These are phyloP conservation scores for Davidsoniella australis DNA, from an alignment of 2,329 filamentous ascomycete species.

Conservation along the genomic window DNA sequence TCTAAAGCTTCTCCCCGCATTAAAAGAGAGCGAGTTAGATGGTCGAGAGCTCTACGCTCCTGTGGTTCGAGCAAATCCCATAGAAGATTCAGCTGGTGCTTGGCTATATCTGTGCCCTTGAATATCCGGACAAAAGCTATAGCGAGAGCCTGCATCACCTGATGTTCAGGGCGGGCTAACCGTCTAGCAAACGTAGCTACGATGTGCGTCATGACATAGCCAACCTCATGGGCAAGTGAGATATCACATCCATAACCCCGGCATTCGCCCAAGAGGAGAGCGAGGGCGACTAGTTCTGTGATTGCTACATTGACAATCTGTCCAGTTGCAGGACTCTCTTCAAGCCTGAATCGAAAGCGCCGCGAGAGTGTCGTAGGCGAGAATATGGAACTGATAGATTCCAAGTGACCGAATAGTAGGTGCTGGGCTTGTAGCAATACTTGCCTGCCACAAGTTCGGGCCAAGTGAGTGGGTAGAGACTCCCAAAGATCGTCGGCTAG, in stretches of 20 bases:
- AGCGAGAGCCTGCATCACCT: slow-evolving; percentile 14
- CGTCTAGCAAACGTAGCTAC: slow-evolving; percentile 14
- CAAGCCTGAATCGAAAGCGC: slow-evolving; percentile 5
- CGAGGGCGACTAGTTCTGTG: slow-evolving; percentile 15
- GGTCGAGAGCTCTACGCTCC: background rate
- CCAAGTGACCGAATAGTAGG: slow-evolving; percentile 4
- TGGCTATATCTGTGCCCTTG: slow-evolving; percentile 8
- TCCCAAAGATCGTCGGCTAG: background rate
- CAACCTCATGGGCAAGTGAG: slow-evolving; percentile 15
- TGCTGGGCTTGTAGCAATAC: background rate
- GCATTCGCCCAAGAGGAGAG: slow-evolving; percentile 17
- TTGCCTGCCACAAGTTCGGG: background rate
- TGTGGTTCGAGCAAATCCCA: slow-evolving; percentile 15
- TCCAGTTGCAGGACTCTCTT: slow-evolving; percentile 2
- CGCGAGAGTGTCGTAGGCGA: background rate
- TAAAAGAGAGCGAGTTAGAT: background rate
- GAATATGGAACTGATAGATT: background rate
- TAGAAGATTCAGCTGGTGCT: slow-evolving; percentile 13
- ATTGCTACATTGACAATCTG: slow-evolving; percentile 8
- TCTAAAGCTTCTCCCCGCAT: too few species aligned
- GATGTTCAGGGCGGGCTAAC: slow-evolving; percentile 7
- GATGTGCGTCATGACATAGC: slow-evolving; percentile 16
- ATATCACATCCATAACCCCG: slow-evolving; percentile 17
- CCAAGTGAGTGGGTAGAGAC: background rate
- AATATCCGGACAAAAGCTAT: slow-evolving; percentile 16